Evolutionary conservation across 1,139 yeast genomes (phyloP).

Genomic region (Protomyces pachydermus): DNA sequence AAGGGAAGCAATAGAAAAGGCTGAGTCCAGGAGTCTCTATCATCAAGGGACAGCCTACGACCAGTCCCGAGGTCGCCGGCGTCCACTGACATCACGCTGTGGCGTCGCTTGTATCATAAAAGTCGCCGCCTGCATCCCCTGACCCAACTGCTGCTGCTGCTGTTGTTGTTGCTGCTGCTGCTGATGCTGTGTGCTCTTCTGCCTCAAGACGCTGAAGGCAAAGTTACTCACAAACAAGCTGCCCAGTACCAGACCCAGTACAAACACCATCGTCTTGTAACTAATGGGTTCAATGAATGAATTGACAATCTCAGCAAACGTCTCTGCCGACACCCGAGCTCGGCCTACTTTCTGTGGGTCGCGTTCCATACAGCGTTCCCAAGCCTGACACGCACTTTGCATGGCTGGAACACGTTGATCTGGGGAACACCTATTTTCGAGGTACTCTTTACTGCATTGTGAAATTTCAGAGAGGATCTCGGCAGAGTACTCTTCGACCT

Average conservation of each 20-base stretch:
- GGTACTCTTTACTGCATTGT: constrained; percentile 63
- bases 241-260: constrained; percentile 33
- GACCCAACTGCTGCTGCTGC: not conserved
- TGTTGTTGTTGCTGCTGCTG: not conserved
- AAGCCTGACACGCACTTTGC: constrained; percentile 62
- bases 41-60: not conserved
- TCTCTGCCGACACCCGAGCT: constrained; percentile 71
- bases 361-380: constrained; percentile 82
- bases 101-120: constrained; percentile 26
- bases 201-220: constrained; percentile 30
- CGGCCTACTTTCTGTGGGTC: constrained; percentile 77
- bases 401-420: constrained; percentile 60
- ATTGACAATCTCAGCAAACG: constrained; percentile 75
- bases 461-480: constrained; percentile 64
- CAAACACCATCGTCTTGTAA: constrained; percentile 56
- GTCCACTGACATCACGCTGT: not conserved
- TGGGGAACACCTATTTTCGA: constrained; percentile 63
- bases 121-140: constrained; percentile 13
- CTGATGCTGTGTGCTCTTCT: constrained; percentile 13
- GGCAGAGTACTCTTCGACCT: constrained; percentile 48
- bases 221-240: constrained; percentile 34
- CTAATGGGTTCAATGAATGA: constrained; percentile 70
- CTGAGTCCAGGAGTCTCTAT: too few relatives aligned
- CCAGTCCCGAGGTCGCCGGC: not conserved
- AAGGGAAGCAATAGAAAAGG: not conserved